Evolutionary conservation across 2,329 filamentous ascomycete genomes (phyloP), one percentile per base, ranked within the genome.

Genomic region (Scleromitrula shiraiana): DNA sequence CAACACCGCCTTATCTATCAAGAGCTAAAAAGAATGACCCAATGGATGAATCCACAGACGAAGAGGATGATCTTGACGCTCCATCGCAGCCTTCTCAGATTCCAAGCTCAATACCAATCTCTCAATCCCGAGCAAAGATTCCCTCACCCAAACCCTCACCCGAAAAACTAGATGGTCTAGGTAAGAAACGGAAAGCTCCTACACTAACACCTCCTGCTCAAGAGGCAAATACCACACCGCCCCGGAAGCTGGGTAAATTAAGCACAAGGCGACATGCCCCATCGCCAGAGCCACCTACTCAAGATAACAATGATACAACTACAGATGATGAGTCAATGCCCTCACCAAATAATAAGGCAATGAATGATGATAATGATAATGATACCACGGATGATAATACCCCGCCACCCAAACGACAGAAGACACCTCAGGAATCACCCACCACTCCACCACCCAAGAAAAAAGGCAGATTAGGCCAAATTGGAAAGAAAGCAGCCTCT

Each of bases 1-100:
- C 56, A 23, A 60, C 59, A 7, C 62, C 62, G 17, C 50, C 55
- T 30, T 51, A 46, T 26, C 51, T 53, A 38, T 12, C 49, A 23
- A 37, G 39, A 17, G 38, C 36, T 24, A 49, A 47, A 15, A 24
- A 41, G 15, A 41, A 41, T 17, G 7, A 29, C 19, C 10, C 41
- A 26, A 41, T 48, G 36, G 50, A 57, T 7, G 51, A 54, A 10
- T 49, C 50, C 10, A 59, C 56, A 5, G 56, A 61, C 35, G 56
- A 61, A 32, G 57, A 61, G 14, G 58, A 62, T 40, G 59, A 56
- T 41, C 53, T 64, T 12, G 56, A 62, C 41, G 58, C 35, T 6
- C 51, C 55, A 7, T 61, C 61, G 14, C 61, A 50, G 12, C 14
- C 6, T n/a, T 23, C 39, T 3, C 33, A 14, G 29, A 50, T 64